These are phyloP conservation scores for Teunomyces tritomae DNA, from an alignment of 805 yeast species.

Conservation along the genomic window DNA sequence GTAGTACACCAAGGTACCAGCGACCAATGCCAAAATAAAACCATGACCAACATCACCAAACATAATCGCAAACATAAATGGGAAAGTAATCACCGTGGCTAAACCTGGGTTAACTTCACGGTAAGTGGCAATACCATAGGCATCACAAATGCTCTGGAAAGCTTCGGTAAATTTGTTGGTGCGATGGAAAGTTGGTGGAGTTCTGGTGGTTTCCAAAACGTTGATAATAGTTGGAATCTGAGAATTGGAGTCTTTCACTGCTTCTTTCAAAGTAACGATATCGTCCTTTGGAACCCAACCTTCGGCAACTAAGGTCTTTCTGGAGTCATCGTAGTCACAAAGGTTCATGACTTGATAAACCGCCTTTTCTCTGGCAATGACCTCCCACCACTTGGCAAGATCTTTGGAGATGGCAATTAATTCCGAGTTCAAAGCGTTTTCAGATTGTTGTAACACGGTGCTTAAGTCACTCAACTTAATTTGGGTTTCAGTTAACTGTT, in stretches of 20 bases:
- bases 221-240: constrained; percentile 49
- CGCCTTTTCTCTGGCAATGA: constrained; percentile 70
- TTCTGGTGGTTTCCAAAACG: constrained; percentile 59
- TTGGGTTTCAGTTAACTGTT: constrained; percentile 27
- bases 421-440: constrained; percentile 71
- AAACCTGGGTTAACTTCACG: constrained; percentile 75
- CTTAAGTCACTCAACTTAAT: constrained; percentile 31
- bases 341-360: constrained; percentile 75
- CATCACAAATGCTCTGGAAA: constrained; percentile 69
- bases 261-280: constrained; percentile 57
- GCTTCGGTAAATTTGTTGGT: constrained; percentile 68
- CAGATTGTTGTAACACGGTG: constrained; percentile 42
- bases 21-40: constrained; percentile 56
- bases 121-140: constrained; percentile 76
- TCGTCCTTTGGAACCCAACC: constrained; percentile 95
- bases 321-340: constrained; percentile 77
- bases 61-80: constrained; percentile 82
- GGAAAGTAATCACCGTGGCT: constrained; percentile 72
- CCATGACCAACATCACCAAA: constrained; percentile 84
- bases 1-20: constrained; percentile 50
- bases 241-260: constrained; percentile 64
- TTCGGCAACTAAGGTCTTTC: constrained; percentile 87
- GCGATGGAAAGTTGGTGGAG: constrained; percentile 71
- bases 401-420: constrained; percentile 74
- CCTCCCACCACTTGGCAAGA: constrained; percentile 65